Conservation (phyloP, 2,329 filamentous ascomycete species). For the Colletotrichum caudatum region DNA sequence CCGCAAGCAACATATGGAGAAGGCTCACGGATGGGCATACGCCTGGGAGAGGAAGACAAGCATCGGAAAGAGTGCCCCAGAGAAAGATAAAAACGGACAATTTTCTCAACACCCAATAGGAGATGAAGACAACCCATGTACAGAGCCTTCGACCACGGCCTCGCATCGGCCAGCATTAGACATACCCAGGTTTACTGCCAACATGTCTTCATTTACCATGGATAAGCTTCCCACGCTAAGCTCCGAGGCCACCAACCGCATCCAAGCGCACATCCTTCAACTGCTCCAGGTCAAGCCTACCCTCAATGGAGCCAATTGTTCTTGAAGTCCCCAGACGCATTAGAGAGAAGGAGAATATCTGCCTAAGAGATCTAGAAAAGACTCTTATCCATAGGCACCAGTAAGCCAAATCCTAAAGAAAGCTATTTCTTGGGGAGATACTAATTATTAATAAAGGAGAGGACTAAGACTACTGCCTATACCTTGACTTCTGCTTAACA, state of each 20-base stretch:
- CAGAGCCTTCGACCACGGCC: slow-evolving; percentile 57
- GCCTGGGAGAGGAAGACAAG: no score
- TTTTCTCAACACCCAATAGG: no score
- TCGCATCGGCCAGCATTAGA: slow-evolving; percentile 66
- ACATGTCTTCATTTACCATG: slow-evolving; percentile 57
- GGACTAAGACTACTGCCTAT: slow-evolving; percentile 76
- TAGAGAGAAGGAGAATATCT: slow-evolving; percentile 86
- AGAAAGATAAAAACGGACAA: no score
- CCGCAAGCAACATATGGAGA: slow-evolving; percentile 99
- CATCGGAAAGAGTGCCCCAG: no score
- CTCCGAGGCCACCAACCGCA: slow-evolving; percentile 78
- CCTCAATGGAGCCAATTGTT: slow-evolving; percentile 82
- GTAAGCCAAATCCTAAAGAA: slow-evolving; percentile 78
- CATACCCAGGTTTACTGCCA: slow-evolving; percentile 63
- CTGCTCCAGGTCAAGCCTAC: slow-evolving; percentile 80
- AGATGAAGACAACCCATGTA: not conserved
- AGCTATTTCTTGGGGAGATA: slow-evolving; percentile 69
- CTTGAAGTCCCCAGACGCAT: slow-evolving; percentile 84
- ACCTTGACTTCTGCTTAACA: slow-evolving; percentile 89
- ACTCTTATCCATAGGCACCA: slow-evolving; percentile 88
- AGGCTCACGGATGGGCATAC: slow-evolving; percentile 81
- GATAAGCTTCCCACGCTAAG: slow-evolving; percentile 72
- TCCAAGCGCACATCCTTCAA: slow-evolving; percentile 81
- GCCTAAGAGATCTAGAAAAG: slow-evolving; percentile 94
- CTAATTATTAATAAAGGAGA: slow-evolving; percentile 82